Evolutionary conservation across 768 basidiomycete species (phyloP).

Genomic region (Mycena sanguinolenta): DNA sequence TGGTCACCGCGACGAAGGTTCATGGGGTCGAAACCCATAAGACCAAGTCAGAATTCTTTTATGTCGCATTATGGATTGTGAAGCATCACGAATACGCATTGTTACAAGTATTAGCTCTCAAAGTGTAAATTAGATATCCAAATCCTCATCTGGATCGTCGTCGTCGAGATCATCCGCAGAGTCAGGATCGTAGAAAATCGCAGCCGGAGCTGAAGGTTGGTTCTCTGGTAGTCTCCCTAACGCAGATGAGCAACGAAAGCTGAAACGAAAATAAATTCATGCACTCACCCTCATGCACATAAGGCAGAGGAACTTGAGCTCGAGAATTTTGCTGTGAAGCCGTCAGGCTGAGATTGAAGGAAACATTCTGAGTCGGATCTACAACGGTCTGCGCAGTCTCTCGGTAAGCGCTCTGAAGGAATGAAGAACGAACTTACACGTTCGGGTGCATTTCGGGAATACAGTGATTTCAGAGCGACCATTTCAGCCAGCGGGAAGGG

Average conservation of each 20-base stretch:
- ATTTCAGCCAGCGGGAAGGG: slow-evolving; percentile 66
- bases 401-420: slow-evolving; percentile 5
- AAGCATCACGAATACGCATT: neutral
- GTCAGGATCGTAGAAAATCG: slow-evolving; percentile 92
- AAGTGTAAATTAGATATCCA: slow-evolving; percentile 74
- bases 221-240: slow-evolving; percentile 52
- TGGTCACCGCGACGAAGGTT: slow-evolving; percentile 36
- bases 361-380: slow-evolving; percentile 77
- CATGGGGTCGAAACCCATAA: slow-evolving; percentile 30
- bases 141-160: slow-evolving; percentile 95
- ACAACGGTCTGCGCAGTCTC: slow-evolving; percentile 47
- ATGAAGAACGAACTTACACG: slow-evolving; percentile 45
- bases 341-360: slow-evolving; percentile 92
- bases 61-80: slow-evolving; percentile 3
- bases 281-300: slow-evolving; percentile 82
- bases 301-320: slow-evolving; percentile 89
- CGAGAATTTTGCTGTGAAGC: slow-evolving; percentile 83
- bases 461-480: slow-evolving; percentile 63
- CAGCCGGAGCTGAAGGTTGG: slow-evolving; percentile 44
- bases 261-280: neutral
- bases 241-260: slow-evolving; percentile 5
- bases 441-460: slow-evolving; percentile 50
- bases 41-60: neutral
- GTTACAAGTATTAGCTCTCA: slow-evolving; percentile 8
- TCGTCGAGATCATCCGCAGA: slow-evolving; percentile 96